These are phyloP conservation scores for Monosporozyma solicola DNA, from an alignment of 805 yeast genomes.

Conservation along the genomic window DNA sequence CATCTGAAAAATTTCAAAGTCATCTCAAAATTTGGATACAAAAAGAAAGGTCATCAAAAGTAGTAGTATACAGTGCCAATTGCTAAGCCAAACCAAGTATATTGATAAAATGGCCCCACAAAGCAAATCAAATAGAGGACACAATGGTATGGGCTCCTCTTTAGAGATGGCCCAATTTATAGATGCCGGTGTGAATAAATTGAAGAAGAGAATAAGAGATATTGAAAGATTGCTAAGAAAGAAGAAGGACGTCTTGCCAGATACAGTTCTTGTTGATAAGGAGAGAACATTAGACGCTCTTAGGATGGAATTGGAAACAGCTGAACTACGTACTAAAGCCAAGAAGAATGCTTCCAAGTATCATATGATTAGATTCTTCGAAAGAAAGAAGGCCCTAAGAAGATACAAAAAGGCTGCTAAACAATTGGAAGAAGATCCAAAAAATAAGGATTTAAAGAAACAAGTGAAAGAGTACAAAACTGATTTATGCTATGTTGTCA, in stretches of 20 bases:
- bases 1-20: constrained; percentile 1
- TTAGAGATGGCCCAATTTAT: constrained; percentile 32
- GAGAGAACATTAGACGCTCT: constrained; percentile 69
- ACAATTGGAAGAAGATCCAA: constrained; percentile 15
- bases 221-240: constrained; percentile 56
- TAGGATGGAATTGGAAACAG: constrained; percentile 45
- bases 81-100: neutral
- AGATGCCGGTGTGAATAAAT: constrained; percentile 41
- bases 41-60: neutral
- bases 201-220: constrained; percentile 82
- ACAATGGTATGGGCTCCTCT: constrained; percentile 15
- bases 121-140: constrained; percentile 6
- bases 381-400: constrained; percentile 74
- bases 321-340: constrained; percentile 37
- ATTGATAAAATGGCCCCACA: constrained; percentile 1
- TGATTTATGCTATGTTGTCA: constrained; percentile 65
- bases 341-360: constrained; percentile 59
- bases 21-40: neutral
- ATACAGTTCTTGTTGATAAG: constrained; percentile 56
- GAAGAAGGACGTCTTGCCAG: constrained; percentile 49
- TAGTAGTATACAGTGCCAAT: neutral
- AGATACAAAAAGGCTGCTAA: constrained; percentile 44
- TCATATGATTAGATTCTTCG: constrained; percentile 90
- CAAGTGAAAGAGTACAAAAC: constrained; percentile 46
- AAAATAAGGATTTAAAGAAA: constrained; percentile 18